A percentile compares a stretch with the other conserved stretches of the same genome.
These are phyloP conservation scores for Acanthamoeba lenticulata DNA, from an alignment of 208 protist genomes.

Conservation along the genomic window DNA sequence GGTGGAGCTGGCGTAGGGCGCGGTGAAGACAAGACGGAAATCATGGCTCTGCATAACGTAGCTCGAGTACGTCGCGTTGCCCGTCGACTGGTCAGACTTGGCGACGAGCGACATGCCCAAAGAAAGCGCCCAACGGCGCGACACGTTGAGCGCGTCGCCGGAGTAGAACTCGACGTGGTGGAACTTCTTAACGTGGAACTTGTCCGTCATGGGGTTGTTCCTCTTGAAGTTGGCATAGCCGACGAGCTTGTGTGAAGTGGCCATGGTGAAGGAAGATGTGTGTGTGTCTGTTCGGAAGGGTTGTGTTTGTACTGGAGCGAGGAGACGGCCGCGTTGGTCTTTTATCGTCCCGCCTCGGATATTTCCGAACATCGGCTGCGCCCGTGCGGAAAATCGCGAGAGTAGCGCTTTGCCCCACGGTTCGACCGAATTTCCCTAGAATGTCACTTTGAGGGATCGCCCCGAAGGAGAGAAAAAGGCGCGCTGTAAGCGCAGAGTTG, in stretches of 20 bases:
- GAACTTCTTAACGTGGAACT: constrained; percentile 4
- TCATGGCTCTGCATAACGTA: constrained; percentile 29
- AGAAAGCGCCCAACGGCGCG: neutral
- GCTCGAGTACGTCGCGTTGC: constrained; percentile 23
- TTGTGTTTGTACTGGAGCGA: neutral
- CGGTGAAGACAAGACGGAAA: constrained; percentile 24
- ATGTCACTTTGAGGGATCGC: too few species aligned
- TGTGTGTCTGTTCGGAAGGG: neutral
- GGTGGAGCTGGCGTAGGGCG: constrained; percentile 6
- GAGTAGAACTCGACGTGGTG: constrained; percentile 55
- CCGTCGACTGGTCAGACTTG: constrained; percentile 52
- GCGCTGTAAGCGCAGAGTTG: too few species aligned
- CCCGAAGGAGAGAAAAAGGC: too few species aligned
- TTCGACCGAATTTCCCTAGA: neutral
- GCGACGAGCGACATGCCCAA: constrained; percentile 41
- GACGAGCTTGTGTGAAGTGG: neutral
- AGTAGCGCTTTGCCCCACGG: neutral
- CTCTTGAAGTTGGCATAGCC: constrained; percentile 60
- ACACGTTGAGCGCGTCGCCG: constrained; percentile 43
- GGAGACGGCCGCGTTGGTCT: neutral
- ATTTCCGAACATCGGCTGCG: neutral
- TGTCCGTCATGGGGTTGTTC: constrained; percentile 54
- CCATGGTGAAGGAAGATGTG: neutral
- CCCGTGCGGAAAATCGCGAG: neutral
- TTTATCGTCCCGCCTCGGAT: neutral